Evolutionary conservation across 2,329 filamentous ascomycete species (phyloP).

Genomic region (Emergomyces orientalis): DNA sequence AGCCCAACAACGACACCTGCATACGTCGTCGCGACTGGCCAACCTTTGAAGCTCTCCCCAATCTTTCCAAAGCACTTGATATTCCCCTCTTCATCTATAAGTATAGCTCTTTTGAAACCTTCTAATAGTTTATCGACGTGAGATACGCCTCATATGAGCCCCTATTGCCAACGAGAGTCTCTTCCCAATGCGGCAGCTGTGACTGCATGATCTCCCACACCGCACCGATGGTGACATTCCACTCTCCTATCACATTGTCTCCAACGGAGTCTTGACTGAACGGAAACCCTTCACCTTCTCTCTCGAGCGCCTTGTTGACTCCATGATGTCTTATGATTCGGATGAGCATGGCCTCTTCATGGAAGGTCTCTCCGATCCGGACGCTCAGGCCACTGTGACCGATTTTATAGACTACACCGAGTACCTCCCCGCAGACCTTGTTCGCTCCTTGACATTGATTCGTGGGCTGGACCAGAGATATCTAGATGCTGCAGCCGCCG

Average conservation of each 20-base stretch:
- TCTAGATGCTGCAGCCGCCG: constrained; percentile 31
- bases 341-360: constrained; percentile 36
- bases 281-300: constrained; percentile 2
- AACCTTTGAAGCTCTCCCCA: background rate
- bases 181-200: constrained; percentile 13
- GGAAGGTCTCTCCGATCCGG: constrained; percentile 49
- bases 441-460: constrained; percentile 55
- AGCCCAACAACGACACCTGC: background rate
- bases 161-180: background rate
- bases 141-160: background rate
- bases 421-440: constrained; percentile 56
- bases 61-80: background rate
- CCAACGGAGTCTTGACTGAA: constrained; percentile 7
- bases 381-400: constrained; percentile 56
- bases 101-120: background rate
- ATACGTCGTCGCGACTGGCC: background rate
- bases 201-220: constrained; percentile 15
- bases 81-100: background rate
- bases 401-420: constrained; percentile 62
- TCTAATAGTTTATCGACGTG: background rate
- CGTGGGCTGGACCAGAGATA: constrained; percentile 41
- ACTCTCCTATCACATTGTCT: constrained; percentile 8
- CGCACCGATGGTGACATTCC: constrained; percentile 18
- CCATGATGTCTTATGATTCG: constrained; percentile 34
- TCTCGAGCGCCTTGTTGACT: constrained; percentile 1